Evolutionary conservation across 2,329 filamentous ascomycete genomes (phyloP).

Genomic region (Venturia aucupariae): DNA sequence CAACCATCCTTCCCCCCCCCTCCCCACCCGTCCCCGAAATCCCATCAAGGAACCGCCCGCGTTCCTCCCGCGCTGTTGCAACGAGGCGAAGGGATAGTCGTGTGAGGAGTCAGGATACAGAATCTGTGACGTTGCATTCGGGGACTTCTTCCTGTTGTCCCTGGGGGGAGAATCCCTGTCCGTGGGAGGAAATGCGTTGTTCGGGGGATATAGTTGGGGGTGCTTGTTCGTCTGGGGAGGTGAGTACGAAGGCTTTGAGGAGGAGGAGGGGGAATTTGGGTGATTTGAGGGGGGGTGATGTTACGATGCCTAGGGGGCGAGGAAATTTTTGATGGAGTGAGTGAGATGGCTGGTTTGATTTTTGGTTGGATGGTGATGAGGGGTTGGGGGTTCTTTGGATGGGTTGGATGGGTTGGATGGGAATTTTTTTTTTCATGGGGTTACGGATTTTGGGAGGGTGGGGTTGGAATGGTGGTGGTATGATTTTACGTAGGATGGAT

Average conservation of each 20-base stretch:
- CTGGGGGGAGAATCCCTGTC: background rate
- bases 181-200: background rate
- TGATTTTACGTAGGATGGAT: too few relatives aligned
- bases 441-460: too few relatives aligned
- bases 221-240: too few relatives aligned
- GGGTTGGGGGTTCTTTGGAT: background rate
- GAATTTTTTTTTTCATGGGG: too few relatives aligned
- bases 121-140: background rate
- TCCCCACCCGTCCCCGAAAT: background rate
- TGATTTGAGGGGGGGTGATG: background rate
- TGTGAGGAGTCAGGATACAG: background rate
- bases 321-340: background rate
- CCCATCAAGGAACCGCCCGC: background rate
- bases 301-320: background rate
- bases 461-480: too few relatives aligned
- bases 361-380: too few relatives aligned
- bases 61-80: background rate
- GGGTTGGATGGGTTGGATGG: too few relatives aligned
- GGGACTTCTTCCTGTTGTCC: too few relatives aligned
- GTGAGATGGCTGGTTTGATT: background rate
- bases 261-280: background rate
- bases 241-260: too few relatives aligned
- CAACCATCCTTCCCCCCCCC: background rate
- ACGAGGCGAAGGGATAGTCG: too few relatives aligned
- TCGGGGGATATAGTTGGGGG: background rate